These are phyloP conservation scores for Annona squamosa DNA, from an alignment of 164 flowering plant species.

Conservation along the genomic window DNA sequence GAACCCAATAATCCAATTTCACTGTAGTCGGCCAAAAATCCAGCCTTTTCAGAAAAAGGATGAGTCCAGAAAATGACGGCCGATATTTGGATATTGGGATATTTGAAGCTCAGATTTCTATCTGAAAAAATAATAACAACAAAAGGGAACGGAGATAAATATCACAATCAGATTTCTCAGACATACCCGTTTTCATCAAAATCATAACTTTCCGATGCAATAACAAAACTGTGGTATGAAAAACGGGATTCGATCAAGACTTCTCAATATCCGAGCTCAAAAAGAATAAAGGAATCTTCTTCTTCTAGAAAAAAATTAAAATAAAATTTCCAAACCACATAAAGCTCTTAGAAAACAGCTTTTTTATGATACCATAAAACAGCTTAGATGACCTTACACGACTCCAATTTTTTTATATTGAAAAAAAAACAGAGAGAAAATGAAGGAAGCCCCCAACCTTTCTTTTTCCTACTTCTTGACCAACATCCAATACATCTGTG, in stretches of 20 bases:
- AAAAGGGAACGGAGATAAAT: not conserved
- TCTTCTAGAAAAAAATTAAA: not conserved
- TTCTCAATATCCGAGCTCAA: not conserved
- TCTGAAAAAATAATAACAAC: not conserved
- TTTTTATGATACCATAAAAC: not conserved
- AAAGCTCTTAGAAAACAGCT: not conserved
- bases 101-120: not conserved
- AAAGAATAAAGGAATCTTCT: not conserved
- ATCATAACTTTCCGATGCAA: not conserved
- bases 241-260: not conserved
- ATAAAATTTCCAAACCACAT: not conserved
- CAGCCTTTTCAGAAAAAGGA: not conserved
- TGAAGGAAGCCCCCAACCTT: constrained; percentile 1
- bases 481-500: not conserved
- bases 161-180: not conserved
- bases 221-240: not conserved
- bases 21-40: not conserved
- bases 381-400: not conserved
- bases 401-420: not conserved
- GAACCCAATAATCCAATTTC: not conserved
- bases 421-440: not conserved
- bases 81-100: not conserved
- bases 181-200: not conserved
- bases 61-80: not conserved
- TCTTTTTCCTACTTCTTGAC: not conserved